These are phyloP conservation scores for Suaeda aralocaspica DNA, from an alignment of 148 eudicot species.

Conservation along the genomic window DNA sequence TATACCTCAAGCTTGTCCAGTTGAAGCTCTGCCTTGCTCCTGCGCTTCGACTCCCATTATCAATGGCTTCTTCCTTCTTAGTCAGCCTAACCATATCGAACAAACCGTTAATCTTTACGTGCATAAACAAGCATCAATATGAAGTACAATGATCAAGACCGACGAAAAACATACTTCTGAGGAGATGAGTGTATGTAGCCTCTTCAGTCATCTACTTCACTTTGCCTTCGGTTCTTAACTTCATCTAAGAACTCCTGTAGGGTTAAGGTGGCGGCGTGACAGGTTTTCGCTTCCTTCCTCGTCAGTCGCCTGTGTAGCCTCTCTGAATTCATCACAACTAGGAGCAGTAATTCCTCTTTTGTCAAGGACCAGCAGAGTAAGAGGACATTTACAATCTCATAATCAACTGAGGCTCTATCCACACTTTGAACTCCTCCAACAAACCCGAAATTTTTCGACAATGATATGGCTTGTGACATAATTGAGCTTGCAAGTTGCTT, in stretches of 20 bases:
- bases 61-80: constrained; percentile 30
- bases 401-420: constrained; percentile 8
- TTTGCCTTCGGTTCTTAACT: constrained; percentile 19
- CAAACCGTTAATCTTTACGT: background rate
- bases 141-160: too few species aligned
- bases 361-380: constrained; percentile 18
- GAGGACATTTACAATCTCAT: background rate
- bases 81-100: constrained; percentile 20
- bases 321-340: background rate
- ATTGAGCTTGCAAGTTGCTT: constrained; percentile 22
- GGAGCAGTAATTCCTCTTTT: background rate
- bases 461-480: constrained; percentile 22
- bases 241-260: constrained; percentile 29
- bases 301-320: constrained; percentile 11
- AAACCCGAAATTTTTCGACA: background rate
- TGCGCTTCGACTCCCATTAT: constrained; percentile 28
- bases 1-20: constrained; percentile 30
- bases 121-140: background rate
- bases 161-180: constrained; percentile 20
- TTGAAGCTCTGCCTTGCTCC: constrained; percentile 16
- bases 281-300: background rate
- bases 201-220: constrained; percentile 20
- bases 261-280: constrained; percentile 11
- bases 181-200: constrained; percentile 21
- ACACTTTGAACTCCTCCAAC: background rate